Evolutionary conservation across 1,284 basidiomycete species (phyloP).

Genomic region (Apiotrichum laibachii): DNA sequence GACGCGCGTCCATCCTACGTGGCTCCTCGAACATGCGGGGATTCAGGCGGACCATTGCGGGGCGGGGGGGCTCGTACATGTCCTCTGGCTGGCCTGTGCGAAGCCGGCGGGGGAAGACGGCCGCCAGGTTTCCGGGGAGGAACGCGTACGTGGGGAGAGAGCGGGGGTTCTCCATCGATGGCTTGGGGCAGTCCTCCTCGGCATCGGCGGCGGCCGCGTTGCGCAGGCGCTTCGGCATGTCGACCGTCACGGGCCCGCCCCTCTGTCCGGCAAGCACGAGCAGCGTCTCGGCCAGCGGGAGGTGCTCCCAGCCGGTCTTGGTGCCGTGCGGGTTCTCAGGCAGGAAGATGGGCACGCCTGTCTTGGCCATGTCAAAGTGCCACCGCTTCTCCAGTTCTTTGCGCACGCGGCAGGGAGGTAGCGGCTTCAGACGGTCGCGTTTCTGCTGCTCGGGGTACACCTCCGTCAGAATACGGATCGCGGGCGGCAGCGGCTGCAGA

Average conservation of each 20-base stretch:
- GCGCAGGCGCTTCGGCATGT: background rate
- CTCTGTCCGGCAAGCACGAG: constrained; percentile 27
- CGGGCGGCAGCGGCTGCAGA: constrained; percentile 10
- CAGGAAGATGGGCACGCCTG: constrained; percentile 28
- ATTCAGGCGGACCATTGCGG: constrained; percentile 27
- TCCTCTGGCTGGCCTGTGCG: background rate
- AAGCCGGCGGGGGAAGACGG: constrained; percentile 5
- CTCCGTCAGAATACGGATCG: constrained; percentile 3
- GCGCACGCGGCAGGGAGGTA: constrained; percentile 5
- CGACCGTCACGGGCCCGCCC: background rate
- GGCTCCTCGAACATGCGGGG: constrained; percentile 33
- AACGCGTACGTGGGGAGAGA: constrained; percentile 5
- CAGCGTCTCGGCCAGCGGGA: constrained; percentile 20
- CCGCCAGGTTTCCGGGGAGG: constrained; percentile 7
- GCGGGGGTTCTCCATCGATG: background rate
- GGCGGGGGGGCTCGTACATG: constrained; percentile 27
- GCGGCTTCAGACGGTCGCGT: background rate
- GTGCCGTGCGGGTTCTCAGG: constrained; percentile 4
- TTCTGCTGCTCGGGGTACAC: background rate
- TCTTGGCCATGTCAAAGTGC: constrained; percentile 12
- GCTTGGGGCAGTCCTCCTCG: background rate
- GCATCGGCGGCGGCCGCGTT: background rate
- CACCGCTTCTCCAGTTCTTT: constrained; percentile 9
- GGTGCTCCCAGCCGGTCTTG: constrained; percentile 18
- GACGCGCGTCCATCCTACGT: constrained; percentile 19